Base-by-base conservation (phyloP, 192 early-diverging fungal species). In the Gigaspora rosea region DNA sequence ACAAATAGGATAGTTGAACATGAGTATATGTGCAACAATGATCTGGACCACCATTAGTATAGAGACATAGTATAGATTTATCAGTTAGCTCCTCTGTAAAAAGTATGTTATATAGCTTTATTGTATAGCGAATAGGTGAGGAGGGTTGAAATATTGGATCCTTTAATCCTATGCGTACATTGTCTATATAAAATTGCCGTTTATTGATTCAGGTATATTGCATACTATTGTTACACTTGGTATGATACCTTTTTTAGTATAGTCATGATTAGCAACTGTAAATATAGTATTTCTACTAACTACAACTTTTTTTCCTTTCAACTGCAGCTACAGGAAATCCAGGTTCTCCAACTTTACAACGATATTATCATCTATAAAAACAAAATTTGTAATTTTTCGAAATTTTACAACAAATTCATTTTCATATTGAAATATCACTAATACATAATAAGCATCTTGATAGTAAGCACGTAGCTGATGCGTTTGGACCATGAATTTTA, bases 211-310 rank as follows among this genome's bases (percentile, higher is more conserved):
- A n/a, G 52, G 52, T 56, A 56, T 56, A 56, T 56, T 56, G 5
- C 52, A 56, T 56, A 56, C 5, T 12, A 56, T 56, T 56, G 52
- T 56, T 56, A 56, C 18, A 56, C 18, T 56, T 18, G 18, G 4
- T 56, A 56, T 58, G 2, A 58, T 58, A 22, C 2, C 57, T 20
- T 4, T 58, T 58, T 58, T 58, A 8, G 57, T 58, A n/a, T n/a
- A 58, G 27, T 58, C n/a, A 58, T 58, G n/a, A 4, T 56, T 12
- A 56, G 52, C 52, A 56, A 56, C 52, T 56, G 9, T 18, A 56
- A 56, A 56, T 56, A 20, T 58, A 58, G 57, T 58, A 58, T 58
- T 22, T 58, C 22, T 58, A 58, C 57, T 58, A 8, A 58, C 41
- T 41, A 41, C 41, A 41, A 41, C 41, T 41, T 41, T 41, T 41